Evolutionary conservation across 225 moss, liverwort and hornwort genomes (phyloP), one percentile per base, ranked within the genome.

Genomic region (Antitrichia curtipendula): DNA sequence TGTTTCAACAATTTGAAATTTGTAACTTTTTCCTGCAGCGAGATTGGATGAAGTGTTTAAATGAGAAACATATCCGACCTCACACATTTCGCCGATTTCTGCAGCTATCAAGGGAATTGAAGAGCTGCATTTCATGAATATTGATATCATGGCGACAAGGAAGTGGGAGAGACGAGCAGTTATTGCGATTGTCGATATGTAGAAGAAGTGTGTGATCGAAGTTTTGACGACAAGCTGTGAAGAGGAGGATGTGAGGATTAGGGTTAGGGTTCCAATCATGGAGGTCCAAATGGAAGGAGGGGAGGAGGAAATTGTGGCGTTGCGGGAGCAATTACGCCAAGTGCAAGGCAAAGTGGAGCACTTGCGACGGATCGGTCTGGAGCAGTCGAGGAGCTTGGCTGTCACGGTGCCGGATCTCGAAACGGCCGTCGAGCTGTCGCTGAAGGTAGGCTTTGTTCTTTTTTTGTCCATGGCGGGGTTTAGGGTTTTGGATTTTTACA

Each of bases 371-470:
- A 87, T 86, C 15, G 89, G 94, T 23, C 90, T 90, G 89, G 95
- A 97, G 61, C 91, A 95, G 45, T 92, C 95, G 83, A 82, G 90
- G 72, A 97, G 89, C 90, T 92, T 99, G 41, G 86, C 92, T 81
- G 88, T 85, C 59, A 65, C 94, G 40, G 90, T 95, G 79, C 99
- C 99, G 21, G 94, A 96, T 69, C 96, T 99, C 52, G 93, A 93
- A 59, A 62, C 91, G 50, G 91, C 95, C 14, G 91, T 99, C 31
- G 99, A 99, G 77, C 90, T 99, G 10, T 96, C 98, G 64, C 91
- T 94, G 23, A 91, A 90, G 94, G 94, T 94, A 21, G 12, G 31
- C 8, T 43, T 75, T 10, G n/a, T 27, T 38, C 4, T 63, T 36
- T 27, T 50, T 80, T 10, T 64, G 31, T 38, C 47, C 62, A 6